Evolutionary conservation across 2,329 filamentous ascomycete species (phyloP), one percentile per base, ranked within the genome.

Genomic region (Clathrospora elynae): DNA sequence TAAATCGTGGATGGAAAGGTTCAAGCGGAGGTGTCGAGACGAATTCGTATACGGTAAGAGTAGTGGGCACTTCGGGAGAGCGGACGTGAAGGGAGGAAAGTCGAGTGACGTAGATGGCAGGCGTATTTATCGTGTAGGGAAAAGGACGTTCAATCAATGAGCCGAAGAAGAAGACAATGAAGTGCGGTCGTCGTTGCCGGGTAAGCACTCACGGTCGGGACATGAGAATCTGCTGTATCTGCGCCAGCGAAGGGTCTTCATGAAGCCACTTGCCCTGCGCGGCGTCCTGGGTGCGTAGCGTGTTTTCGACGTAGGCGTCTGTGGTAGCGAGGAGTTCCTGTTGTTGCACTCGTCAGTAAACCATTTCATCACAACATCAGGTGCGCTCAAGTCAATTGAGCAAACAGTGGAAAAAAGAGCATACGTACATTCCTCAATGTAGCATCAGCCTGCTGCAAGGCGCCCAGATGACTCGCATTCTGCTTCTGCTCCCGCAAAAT

Each of bases 201-300:
- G 12, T 19, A 14, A 17, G 23, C 13, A 30, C 36, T 48, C 55
- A 66, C 58, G 59, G 62, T 50, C 64, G 60, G 19, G 49, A 49
- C 57, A 67, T 55, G 36, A 70, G 54, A 20, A 62, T 57, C 32
- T 70, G 69, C 49, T 71, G 73, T 33, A 83, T 80, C 13, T 71
- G 71, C 11, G 73, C 70, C 43, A 84, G 67, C 6, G 77, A 72
- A 3, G 82, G 82, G 57, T 85, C 82, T 49, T 85, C 82, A 24
- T 71, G 68, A 30, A 84, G 70, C 81, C 82, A 85, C 68, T 83
- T 82, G 25, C 79, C 78, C 51, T 80, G 78, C 28, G 76, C 70
- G 29, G 71, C 57, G 57, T 85, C 82, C 26, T 78, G 75, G 17
- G 74, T 70, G 49, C 78, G 76, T 12, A 85, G 74, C 19, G 79